Percentiles rank a stretch among this genome's conserved stretches.
Conservation (phyloP, 2,329 filamentous ascomycete genomes). For the Ramularia endophylla region DNA sequence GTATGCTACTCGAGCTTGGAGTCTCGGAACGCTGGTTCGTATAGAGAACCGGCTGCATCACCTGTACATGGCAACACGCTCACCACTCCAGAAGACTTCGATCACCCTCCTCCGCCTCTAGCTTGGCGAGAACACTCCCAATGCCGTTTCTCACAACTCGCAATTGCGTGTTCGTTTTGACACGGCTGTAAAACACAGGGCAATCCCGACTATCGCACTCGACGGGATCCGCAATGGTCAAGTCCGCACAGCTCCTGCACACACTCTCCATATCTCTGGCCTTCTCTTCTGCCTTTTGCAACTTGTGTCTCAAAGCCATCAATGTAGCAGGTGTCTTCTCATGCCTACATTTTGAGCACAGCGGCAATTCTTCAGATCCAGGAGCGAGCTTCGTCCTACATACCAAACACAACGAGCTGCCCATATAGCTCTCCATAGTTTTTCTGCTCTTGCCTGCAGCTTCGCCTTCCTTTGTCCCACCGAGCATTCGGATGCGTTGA, state of each 20-base stretch:
- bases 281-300: constrained; percentile 58
- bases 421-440: constrained; percentile 94
- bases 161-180: constrained; percentile 52
- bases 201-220: constrained; percentile 87
- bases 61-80: no score
- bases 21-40: no score
- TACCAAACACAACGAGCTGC: constrained; percentile 68
- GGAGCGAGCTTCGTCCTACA: constrained; percentile 58
- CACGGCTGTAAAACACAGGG: constrained; percentile 78
- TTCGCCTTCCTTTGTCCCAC: constrained; percentile 18
- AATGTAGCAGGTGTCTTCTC: constrained; percentile 54
- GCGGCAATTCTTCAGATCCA: constrained; percentile 33
- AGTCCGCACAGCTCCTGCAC: constrained; percentile 73
- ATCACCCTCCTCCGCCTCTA: constrained; percentile 30
- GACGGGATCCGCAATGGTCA: constrained; percentile 70
- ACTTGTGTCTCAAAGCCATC: constrained; percentile 54
- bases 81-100: constrained; percentile 20
- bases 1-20: no score
- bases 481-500: constrained; percentile 64
- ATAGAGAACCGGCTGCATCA: no score
- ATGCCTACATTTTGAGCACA: constrained; percentile 56
- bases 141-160: constrained; percentile 34
- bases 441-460: constrained; percentile 36
- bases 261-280: constrained; percentile 60
- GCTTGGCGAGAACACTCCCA: constrained; percentile 37